A percentile compares a stretch with the other conserved stretches of the same genome.
Conservation (phyloP, 495 filamentous ascomycete genomes). For the Endocarpon pusillum region DNA sequence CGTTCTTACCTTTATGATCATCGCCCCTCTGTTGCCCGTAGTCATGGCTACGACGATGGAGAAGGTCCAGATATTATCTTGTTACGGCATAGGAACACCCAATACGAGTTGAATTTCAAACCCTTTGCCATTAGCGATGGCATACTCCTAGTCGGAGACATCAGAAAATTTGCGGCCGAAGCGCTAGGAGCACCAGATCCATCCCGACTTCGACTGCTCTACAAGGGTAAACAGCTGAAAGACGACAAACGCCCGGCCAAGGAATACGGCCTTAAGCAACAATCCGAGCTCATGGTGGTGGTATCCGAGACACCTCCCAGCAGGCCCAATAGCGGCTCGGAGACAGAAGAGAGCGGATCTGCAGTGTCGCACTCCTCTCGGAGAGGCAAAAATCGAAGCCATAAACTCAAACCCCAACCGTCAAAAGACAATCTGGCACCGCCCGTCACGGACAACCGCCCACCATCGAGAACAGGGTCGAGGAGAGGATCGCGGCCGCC, state of each 20-base stretch:
- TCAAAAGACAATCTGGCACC: neutral
- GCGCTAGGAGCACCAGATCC: conserved; percentile 37
- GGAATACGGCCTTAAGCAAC: conserved; percentile 62
- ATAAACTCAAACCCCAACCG: neutral
- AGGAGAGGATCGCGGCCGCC: no score
- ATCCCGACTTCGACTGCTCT: conserved; percentile 54
- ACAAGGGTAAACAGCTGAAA: conserved; percentile 65
- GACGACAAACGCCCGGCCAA: conserved; percentile 46
- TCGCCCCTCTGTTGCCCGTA: neutral
- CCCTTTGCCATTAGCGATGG: conserved; percentile 71
- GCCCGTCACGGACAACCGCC: neutral
- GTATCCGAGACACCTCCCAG: conserved; percentile 30
- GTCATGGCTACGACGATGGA: conserved; percentile 11
- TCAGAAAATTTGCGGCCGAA: conserved; percentile 47
- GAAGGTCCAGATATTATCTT: conserved; percentile 57
- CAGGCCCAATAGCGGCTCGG: conserved; percentile 29
- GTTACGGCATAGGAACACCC: conserved; percentile 51
- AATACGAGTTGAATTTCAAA: conserved; percentile 64
- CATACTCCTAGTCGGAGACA: conserved; percentile 45
- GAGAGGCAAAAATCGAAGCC: no score
- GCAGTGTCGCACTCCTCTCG: no score
- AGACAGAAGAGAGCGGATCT: conserved; percentile 28
- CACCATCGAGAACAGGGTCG: conserved; percentile 1
- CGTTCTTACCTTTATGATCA: no score
- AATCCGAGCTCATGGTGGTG: conserved; percentile 57